phyloP scores from a whole-genome alignment of 148 eudicot species.

The Nyssa sinensis region DNA sequence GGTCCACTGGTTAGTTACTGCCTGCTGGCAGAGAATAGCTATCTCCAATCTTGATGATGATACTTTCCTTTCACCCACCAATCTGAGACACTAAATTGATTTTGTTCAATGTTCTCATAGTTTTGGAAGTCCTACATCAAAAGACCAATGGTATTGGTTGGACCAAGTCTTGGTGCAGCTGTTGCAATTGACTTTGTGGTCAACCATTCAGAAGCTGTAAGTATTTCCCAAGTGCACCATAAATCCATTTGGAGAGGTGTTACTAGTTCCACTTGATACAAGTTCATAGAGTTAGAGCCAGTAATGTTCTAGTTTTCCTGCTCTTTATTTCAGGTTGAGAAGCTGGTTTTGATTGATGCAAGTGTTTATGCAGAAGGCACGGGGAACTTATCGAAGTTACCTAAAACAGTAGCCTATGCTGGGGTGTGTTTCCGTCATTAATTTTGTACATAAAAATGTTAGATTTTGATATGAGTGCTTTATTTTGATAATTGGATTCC shows the following conservation, averaged over 20 bases:
- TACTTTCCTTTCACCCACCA: not conserved
- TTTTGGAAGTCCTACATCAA: constrained; percentile 79
- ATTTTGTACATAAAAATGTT: not conserved
- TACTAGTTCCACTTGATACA: not conserved
- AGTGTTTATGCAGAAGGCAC: constrained; percentile 93
- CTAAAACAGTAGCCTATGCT: constrained; percentile 74
- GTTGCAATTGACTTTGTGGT: constrained; percentile 82
- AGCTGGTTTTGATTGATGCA: constrained; percentile 81
- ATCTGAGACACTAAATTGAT: not conserved
- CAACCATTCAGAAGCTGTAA: constrained; percentile 84
- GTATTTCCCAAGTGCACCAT: constrained; percentile 20
- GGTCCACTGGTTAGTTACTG: not conserved
- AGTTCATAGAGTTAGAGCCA: not conserved
- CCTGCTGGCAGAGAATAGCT: not conserved
- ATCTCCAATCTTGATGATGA: not conserved
- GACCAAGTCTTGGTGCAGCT: constrained; percentile 97
- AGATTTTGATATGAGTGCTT: not conserved
- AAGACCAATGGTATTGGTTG: constrained; percentile 83
- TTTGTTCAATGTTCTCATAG: constrained; percentile 31
- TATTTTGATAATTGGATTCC: not conserved
- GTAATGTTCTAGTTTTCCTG: constrained; percentile 7
- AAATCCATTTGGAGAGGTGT: not conserved
- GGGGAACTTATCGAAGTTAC: constrained; percentile 59
- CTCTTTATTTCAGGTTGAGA: constrained; percentile 59
- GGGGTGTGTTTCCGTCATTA: constrained; percentile 49